Evolutionary conservation across 2,329 filamentous ascomycete species (phyloP), one percentile per base, ranked within the genome.

Genomic region (Fusarium goolgardi): DNA sequence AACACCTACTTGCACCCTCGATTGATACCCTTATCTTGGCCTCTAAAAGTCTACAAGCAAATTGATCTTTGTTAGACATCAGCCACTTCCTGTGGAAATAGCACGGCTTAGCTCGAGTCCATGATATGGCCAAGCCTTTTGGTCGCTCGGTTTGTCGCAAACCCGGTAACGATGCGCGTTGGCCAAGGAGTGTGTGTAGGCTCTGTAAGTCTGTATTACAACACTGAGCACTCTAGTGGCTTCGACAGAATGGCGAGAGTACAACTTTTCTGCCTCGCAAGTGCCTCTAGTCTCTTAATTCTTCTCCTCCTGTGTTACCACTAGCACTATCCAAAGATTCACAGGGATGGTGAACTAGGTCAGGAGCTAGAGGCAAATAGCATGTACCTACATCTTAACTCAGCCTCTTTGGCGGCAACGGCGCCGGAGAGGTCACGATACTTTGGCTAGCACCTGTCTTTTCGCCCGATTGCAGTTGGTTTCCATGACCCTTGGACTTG

Each of bases 51-150:
- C 11, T 29, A 20, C 25, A 20, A 20, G 13, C 10, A 20, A 50
- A 39, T 16, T 25, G 12, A 12, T 20, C n/a, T n/a, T 39, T 13
- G 4, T 18, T 20, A 27, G 27, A 20, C 23, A 20, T 27, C 32
- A 11, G 15, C 16, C 13, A 7, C 20, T 18, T 27, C 34, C n/a
- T 50, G 29, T 62, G 55, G 39, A n/a, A 58, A 62, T 53, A 59
- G 52, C 44, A 43, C 39, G 31, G 46, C 21, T 20, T 29, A 47
- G 40, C 44, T 53, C 40, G 29, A 63, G 47, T 59, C 59, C 40
- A 64, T 59, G 60, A 65, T 64, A 67, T 43, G 49, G 60, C 65
- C 65, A 68, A 69, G 65, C 45, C 52, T 40, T 44, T 56, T 65
- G 44, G 46, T 43, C 50, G 59, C 52, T 66, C 47, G 65, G 57